Conservation (phyloP, 208 protist species). For the Leishmania arabica region DNA sequence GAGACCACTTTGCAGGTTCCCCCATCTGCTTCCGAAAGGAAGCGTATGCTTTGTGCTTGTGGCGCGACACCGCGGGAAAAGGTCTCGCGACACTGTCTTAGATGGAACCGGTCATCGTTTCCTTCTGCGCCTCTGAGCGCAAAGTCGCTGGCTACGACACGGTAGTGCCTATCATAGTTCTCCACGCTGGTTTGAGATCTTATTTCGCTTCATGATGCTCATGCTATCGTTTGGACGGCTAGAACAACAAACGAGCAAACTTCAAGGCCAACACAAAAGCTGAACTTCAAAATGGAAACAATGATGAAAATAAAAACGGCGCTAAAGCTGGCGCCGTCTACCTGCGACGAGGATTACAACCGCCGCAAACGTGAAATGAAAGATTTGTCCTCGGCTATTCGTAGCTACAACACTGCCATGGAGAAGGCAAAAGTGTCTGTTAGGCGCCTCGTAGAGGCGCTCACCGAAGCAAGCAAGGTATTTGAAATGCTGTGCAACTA, state of each 20-base stretch:
- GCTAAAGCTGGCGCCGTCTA: constrained; percentile 45
- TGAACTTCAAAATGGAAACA: neutral
- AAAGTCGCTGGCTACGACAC: neutral
- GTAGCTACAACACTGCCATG: constrained; percentile 47
- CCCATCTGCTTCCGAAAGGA: neutral
- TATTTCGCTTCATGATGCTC: neutral
- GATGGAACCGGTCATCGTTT: neutral
- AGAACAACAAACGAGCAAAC: constrained; percentile 3
- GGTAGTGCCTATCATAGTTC: neutral
- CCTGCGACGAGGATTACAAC: constrained; percentile 51
- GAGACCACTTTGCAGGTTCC: no score
- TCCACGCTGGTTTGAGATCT: neutral
- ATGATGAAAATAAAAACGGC: constrained; percentile 46
- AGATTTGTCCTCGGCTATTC: constrained; percentile 28
- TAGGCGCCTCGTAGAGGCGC: constrained; percentile 33
- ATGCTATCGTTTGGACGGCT: neutral
- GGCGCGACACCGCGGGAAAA: neutral
- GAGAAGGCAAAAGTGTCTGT: constrained; percentile 40
- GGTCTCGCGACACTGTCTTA: neutral
- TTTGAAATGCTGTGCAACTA: constrained; percentile 41
- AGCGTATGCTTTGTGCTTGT: neutral
- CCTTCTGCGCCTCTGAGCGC: neutral
- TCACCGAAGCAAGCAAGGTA: constrained; percentile 34
- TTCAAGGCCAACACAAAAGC: constrained; percentile 1
- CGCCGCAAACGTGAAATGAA: constrained; percentile 37